A percentile compares a stretch with the other conserved stretches of the same genome.
phyloP scores from a whole-genome alignment of 495 filamentous ascomycete species.

The Tuber brumale region DNA sequence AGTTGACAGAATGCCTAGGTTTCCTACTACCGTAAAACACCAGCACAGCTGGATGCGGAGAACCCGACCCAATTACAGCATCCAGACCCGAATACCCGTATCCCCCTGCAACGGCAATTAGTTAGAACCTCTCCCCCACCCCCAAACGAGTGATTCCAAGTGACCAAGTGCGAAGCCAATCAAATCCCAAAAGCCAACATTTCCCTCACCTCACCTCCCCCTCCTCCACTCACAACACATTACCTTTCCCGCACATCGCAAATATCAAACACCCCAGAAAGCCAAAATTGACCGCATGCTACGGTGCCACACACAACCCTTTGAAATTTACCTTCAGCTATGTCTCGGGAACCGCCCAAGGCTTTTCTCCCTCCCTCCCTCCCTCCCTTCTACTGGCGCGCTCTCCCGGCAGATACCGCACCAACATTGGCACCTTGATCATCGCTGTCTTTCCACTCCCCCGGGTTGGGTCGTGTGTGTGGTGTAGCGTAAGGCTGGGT shows the following conservation, averaged over 20 bases:
- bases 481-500: not conserved
- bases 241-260: not conserved
- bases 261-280: not conserved
- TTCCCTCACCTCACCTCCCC: not conserved
- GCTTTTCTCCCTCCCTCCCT: not conserved
- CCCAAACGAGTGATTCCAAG: not conserved
- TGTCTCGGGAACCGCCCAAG: not conserved
- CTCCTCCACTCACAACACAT: not conserved
- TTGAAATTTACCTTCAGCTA: not conserved
- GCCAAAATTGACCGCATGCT: not conserved
- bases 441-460: not conserved
- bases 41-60: not conserved
- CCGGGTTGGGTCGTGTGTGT: not conserved
- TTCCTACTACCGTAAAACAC: not conserved
- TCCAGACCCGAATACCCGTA: not conserved
- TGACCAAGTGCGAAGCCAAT: slow-evolving; percentile 4
- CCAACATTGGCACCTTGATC: not conserved
- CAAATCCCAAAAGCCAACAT: not conserved
- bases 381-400: not conserved
- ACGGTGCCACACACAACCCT: not conserved
- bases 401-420: not conserved
- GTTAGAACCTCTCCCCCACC: not conserved
- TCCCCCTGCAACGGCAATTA: not conserved
- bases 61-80: not conserved
- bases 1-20: not conserved